Evolutionary conservation across 2,329 filamentous ascomycete genomes (phyloP).

Genomic region (Ascocoryne sarcoides): DNA sequence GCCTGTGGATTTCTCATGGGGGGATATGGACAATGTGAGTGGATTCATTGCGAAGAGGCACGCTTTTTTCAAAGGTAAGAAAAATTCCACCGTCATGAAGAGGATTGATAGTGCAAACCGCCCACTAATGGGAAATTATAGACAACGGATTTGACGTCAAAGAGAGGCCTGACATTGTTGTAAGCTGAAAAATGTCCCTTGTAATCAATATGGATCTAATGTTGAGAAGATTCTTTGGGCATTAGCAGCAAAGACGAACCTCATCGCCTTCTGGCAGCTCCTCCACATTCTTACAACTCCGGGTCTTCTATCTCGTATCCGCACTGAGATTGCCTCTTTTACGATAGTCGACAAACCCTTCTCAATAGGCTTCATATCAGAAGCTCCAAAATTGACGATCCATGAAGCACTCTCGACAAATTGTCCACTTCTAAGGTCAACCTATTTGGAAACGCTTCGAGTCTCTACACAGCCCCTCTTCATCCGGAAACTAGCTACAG

Average conservation of each 20-base stretch:
- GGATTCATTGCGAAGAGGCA: slow-evolving; percentile 35
- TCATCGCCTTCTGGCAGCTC: slow-evolving; percentile 43
- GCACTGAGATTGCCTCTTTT: slow-evolving; percentile 36
- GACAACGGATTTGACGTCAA: slow-evolving; percentile 29
- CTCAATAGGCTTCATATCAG: slow-evolving; percentile 23
- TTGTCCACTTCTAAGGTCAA: slow-evolving; percentile 38
- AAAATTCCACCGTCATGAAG: slow-evolving; percentile 9
- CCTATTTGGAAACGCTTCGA: slow-evolving; percentile 38
- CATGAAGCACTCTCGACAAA: slow-evolving; percentile 32
- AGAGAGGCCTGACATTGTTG: slow-evolving; percentile 37
- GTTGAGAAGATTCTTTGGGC: slow-evolving; percentile 40
- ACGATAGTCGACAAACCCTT: slow-evolving; percentile 29
- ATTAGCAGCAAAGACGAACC: slow-evolving; percentile 42
- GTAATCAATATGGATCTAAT: neutral
- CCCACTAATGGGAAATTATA: slow-evolving; percentile 5
- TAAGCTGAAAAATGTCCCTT: slow-evolving; percentile 7
- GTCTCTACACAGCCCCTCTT: slow-evolving; percentile 35
- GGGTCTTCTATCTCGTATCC: slow-evolving; percentile 33
- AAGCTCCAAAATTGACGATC: slow-evolving; percentile 32
- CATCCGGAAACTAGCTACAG: slow-evolving; percentile 32
- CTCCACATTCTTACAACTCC: slow-evolving; percentile 36
- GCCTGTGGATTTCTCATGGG: slow-evolving; percentile 33
- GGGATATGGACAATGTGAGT: slow-evolving; percentile 40
- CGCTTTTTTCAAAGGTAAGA: slow-evolving; percentile 30
- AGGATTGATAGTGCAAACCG: slow-evolving; percentile 3